Conservation (phyloP, 225 moss, liverwort and hornwort genomes). For the Ulota crispa region DNA sequence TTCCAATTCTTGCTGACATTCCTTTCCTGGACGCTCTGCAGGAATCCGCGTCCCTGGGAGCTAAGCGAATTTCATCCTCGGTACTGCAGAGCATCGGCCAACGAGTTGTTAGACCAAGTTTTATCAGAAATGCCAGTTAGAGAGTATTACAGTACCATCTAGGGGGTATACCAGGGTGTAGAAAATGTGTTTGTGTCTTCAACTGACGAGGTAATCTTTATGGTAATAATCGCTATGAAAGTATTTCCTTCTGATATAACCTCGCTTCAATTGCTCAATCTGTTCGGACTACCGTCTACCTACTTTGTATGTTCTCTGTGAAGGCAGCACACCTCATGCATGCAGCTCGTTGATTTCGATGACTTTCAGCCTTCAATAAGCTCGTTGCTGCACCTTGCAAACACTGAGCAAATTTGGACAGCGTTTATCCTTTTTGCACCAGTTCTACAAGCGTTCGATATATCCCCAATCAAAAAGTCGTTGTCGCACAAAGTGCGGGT, state of each 20-base stretch:
- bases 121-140: background rate
- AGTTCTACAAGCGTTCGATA: background rate
- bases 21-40: background rate
- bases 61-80: background rate
- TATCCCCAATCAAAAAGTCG: background rate
- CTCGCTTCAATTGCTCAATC: too few relatives aligned
- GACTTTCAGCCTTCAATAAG: background rate
- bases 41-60: slow-evolving; percentile 25
- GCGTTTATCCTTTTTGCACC: too few relatives aligned
- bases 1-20: background rate
- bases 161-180: too few relatives aligned
- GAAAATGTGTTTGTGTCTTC: background rate
- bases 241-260: background rate
- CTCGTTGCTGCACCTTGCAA: too few relatives aligned
- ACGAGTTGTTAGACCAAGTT: background rate
- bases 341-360: background rate
- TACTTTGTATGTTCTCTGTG: background rate
- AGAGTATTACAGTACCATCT: background rate
- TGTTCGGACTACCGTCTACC: accelerated
- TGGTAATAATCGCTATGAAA: background rate
- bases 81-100: background rate
- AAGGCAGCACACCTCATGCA: background rate
- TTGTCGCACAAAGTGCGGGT: background rate
- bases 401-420: background rate
- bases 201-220: background rate